Conservation (phyloP, 495 filamentous ascomycete species). For the Entonaema liquescens region DNA sequence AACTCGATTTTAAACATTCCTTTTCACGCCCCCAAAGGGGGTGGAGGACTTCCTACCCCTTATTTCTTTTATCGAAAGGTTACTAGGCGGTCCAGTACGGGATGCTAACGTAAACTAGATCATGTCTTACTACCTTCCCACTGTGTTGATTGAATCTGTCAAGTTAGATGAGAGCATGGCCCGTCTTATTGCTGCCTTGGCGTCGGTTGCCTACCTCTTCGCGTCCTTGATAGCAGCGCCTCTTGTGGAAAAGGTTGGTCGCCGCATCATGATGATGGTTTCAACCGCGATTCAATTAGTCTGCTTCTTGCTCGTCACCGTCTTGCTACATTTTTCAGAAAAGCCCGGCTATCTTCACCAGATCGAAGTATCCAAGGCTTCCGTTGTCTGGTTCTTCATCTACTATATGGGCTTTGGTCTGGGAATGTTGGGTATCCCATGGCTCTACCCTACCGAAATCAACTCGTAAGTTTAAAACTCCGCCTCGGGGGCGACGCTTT, state of each 20-base stretch:
- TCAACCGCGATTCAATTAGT: conserved; percentile 61
- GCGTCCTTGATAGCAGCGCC: conserved; percentile 60
- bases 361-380: conserved; percentile 50
- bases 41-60: background rate
- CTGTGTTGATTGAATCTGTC: conserved; percentile 54
- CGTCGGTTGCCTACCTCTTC: conserved; percentile 48
- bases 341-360: conserved; percentile 41
- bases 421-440: conserved; percentile 65
- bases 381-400: conserved; percentile 65
- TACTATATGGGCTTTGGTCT: conserved; percentile 61
- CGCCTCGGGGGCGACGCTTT: background rate
- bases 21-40: no score
- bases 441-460: conserved; percentile 72
- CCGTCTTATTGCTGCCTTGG: conserved; percentile 46
- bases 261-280: conserved; percentile 67
- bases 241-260: conserved; percentile 63
- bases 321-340: conserved; percentile 59
- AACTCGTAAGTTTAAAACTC: conserved; percentile 50
- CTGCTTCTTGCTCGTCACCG: conserved; percentile 67
- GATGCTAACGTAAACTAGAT: conserved; percentile 34
- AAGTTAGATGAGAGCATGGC: conserved; percentile 46
- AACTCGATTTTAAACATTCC: conserved; percentile 8
- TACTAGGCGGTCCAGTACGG: background rate
- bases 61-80: background rate
- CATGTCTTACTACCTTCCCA: conserved; percentile 55